Conservation (phyloP, 2,329 filamentous ascomycete genomes). For the Penicillium sp. region DNA sequence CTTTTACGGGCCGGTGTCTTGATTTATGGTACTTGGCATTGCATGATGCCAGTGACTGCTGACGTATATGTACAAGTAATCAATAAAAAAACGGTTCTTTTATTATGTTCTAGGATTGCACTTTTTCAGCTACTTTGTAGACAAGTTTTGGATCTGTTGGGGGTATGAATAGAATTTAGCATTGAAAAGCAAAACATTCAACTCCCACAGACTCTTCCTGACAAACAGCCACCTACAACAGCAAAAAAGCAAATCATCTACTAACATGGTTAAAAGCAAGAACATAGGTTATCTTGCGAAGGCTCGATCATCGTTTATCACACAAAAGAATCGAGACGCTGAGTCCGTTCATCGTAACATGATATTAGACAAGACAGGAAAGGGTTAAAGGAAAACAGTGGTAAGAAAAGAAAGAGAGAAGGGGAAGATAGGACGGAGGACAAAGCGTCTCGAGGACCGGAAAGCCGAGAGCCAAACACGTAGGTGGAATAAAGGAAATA, state of each 20-base stretch:
- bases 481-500: conserved; percentile 19
- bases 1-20: not conserved
- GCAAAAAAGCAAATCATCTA: not conserved
- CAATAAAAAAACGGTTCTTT: not conserved
- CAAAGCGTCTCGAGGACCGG: conserved; percentile 4
- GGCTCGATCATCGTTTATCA: conserved; percentile 24
- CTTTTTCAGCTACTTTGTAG: no score
- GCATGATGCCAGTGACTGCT: not conserved
- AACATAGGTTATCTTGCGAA: conserved; percentile 16
- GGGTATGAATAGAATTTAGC: conserved; percentile 1
- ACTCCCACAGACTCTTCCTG: not conserved
- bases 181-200: not conserved
- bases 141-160: not conserved
- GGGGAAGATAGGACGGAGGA: conserved; percentile 7
- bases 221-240: not conserved
- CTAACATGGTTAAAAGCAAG: conserved; percentile 8
- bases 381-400: conserved; percentile 17
- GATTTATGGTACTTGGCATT: not conserved
- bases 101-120: no score
- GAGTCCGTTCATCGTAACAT: conserved; percentile 29
- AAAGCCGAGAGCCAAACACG: conserved; percentile 5
- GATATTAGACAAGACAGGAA: conserved; percentile 30
- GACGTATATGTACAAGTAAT: not conserved
- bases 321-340: conserved; percentile 25
- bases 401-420: conserved; percentile 5